These are phyloP conservation scores for Picochlorum costavermella DNA, from an alignment of 139 green algal genomes.

Conservation along the genomic window DNA sequence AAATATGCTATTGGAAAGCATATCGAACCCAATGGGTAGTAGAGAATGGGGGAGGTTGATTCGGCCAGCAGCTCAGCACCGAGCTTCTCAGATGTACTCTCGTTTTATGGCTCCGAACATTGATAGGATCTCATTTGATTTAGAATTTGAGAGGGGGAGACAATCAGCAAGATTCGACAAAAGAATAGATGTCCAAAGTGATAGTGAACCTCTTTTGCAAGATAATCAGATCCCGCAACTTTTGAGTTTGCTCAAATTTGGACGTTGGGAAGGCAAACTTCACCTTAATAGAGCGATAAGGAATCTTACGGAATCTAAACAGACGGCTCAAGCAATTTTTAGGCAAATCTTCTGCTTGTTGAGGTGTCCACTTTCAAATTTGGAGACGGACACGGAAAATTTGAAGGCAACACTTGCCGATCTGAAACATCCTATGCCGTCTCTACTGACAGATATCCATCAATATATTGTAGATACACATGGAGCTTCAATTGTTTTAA, in stretches of 20 bases:
- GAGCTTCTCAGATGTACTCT: no score
- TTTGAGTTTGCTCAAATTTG: neutral
- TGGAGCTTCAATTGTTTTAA: neutral
- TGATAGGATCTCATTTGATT: no score
- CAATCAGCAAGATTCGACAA: neutral
- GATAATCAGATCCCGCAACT: neutral
- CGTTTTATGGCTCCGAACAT: no score
- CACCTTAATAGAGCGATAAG: neutral
- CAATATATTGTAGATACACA: neutral
- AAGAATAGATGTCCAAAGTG: neutral
- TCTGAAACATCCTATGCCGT: neutral
- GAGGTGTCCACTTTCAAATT: neutral
- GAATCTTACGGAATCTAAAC: neutral
- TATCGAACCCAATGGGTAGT: no score
- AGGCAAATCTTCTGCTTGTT: slow-evolving; percentile 1
- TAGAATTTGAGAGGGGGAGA: no score
- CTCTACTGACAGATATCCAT: neutral
- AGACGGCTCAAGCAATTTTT: neutral
- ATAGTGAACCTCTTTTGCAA: neutral
- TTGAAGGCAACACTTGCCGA: neutral
- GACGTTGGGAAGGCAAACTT: neutral
- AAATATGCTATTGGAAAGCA: no score
- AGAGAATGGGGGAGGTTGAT: no score
- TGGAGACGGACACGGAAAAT: neutral
- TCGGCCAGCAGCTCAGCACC: no score